Base-by-base conservation (phyloP, 2,329 filamentous ascomycete species). In the Colletotrichum australisinense region DNA sequence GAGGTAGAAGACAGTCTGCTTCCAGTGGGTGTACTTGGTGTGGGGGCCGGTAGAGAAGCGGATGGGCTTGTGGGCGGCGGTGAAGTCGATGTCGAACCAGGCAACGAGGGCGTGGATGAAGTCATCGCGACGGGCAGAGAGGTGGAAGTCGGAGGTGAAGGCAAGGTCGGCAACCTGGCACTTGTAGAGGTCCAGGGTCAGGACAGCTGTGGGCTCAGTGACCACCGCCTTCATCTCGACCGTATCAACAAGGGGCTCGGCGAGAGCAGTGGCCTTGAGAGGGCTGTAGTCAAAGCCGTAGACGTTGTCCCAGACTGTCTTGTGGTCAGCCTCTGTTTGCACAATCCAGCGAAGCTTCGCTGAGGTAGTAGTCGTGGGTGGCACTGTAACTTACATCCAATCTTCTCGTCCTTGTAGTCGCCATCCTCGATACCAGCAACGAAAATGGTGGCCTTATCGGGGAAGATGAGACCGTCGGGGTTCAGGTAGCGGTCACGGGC, bases 331-430 rank as follows among this genome's bases (percentile, higher is more conserved):
- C 59, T 57, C 30, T 55, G 30, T 55, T 38, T 28, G 16, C 3
- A n/a, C 46, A 30, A 42, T 8, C 65, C 53, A 19, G 55, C 26
- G 24, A 22, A 16, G 22, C 22, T 66, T 65, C 11, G 30, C 56
- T 12, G 30, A 12, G 16, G 12, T 4, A n/a, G 24, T n/a, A 24
- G 19, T 26, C 8, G 12, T n/a, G n/a, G 24, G 12, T 8, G 42
- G 30, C 11, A 26, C 6, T 38, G n/a, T 9, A 53, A 85, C 95
- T 87, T 84, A 98, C 96, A 99, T 85, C 95, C 96, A 81, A 99
- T 99, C 90, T 99, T 99, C 88, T 99, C 97, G 76, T 98, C 96
- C 89, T 98, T 98, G 91, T 99, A 99, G 75, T 99, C 97, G 77
- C 97, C 97, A 81, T 99, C 97, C 87, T 99, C 97, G 75, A 99